Evolutionary conservation across 352 stramenopile genomes (phyloP), one percentile per base, ranked within the genome.

Genomic region (Phytopythium kandeliae): DNA sequence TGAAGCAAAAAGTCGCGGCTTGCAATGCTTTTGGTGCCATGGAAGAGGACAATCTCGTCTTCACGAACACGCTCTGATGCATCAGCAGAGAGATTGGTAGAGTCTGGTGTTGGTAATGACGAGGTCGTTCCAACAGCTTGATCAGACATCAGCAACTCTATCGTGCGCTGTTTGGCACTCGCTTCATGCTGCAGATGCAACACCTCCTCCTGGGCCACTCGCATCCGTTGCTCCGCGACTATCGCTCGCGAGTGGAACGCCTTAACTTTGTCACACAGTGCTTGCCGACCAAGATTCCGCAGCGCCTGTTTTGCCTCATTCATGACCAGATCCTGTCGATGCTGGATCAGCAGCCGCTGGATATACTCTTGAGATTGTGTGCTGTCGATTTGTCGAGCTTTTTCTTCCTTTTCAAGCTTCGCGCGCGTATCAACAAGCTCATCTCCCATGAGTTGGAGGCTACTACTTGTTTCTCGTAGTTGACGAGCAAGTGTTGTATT

Each of bases 221-320:
- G 72, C 70, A 84, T 77, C 19, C 58, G 56, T 24, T 89, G 74
- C 44, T 89, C 78, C 0, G 78, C 73, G 4, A 70, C 60, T 28
- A 86, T 65, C 4, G 66, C 59, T 24, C 74, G 64, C 0, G 60
- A 70, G 41, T 84, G 63, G 9, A 89, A 55, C 13, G 59, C 57
- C 49, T 86, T 78, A 62, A 86, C 74, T n/a, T 89, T 86, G 9
- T 78, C 65, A 4, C 58, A 65, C 12, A 91, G 54, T 11, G 77
- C 72, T n/a, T 88, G 74, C 42, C 80, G 82, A 5, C 77, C 77
- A 0, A 91, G 53, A 33, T 65, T 85, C 10, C 66, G 74, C 30
- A 89, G 64, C 12, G 80, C 69, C 26, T 70, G 67, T 24, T 74
- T 81, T 47, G 86, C 70, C 21, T 68, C 63, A 17, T 48, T 77